Percentiles rank a stretch among this genome's conserved stretches.
These are phyloP conservation scores for Solanum tarijense DNA, from an alignment of 257 asterid species.

Conservation along the genomic window DNA sequence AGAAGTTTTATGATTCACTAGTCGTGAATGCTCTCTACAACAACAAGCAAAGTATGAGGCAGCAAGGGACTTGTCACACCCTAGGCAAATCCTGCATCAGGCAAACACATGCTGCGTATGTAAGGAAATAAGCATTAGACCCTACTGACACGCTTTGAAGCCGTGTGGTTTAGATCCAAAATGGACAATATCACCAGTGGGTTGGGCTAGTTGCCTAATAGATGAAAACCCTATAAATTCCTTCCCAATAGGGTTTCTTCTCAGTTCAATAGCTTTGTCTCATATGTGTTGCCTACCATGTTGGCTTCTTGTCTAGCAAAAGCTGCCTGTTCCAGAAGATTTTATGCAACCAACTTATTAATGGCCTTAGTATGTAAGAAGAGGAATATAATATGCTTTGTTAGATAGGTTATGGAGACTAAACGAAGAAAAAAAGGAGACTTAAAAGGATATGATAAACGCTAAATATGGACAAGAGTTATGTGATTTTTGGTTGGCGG, in stretches of 20 bases:
- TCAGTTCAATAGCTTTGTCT: not conserved
- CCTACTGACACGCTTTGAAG: not conserved
- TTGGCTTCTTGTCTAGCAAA: not conserved
- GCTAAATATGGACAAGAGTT: not conserved
- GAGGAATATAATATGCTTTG: not conserved
- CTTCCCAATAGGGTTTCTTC: not conserved
- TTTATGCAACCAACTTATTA: not conserved
- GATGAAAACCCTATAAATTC: not conserved
- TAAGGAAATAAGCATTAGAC: not conserved
- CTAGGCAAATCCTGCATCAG: not conserved
- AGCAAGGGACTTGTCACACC: not conserved
- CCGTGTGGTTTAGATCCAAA: not conserved
- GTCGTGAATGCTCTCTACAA: not conserved
- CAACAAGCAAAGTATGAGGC: not conserved
- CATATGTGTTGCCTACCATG: not conserved
- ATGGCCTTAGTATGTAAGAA: not conserved
- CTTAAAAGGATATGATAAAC: not conserved
- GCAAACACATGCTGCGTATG: not conserved
- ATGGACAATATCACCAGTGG: too few relatives aligned
- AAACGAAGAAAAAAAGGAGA: not conserved
- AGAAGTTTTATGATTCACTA: not conserved
- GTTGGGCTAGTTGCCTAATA: not conserved
- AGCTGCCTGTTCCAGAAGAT: not conserved
- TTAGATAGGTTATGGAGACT: not conserved
- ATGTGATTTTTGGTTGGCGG: not conserved